Base-by-base conservation (phyloP, 371 early-diverging fungal species). In the Mucor irregularis region DNA sequence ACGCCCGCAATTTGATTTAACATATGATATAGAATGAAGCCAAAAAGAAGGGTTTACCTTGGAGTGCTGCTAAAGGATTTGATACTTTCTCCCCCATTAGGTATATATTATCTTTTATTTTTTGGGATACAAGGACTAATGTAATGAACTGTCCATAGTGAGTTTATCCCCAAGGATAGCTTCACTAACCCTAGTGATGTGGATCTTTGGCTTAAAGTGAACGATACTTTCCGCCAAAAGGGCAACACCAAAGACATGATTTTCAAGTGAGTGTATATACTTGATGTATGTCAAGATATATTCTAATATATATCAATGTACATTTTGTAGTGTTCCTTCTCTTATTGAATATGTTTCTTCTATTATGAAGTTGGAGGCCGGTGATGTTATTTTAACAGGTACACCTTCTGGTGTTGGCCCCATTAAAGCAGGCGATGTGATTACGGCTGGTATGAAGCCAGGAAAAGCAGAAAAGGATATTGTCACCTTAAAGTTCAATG, bases 61-160 rank as follows among this genome's bases (percentile, higher is more conserved):
- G 97, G 97, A 85, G 89, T n/a, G 81, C 89, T 3, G 86, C 95
- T 28, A 98, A 98, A 71, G 98, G 98, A 0, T 95, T 86, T 61
- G 98, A 98, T 61, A 93, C 95, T 0, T 98, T 97, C 64, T 90
- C 94, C 14, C 96, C 98, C 14, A 79, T 96, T 42, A 88, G 87
- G 84, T 85, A 63, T 48, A 24, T 26, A 42, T 16, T n/a, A 28
- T 26, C 39, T 29, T 31, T 10, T 31, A 39, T 44, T 34, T 33
- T 29, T 22, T n/a, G n/a, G n/a, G n/a, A n/a, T n/a, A n/a, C n/a
- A n/a, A n/a, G n/a, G n/a, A n/a, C n/a, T n/a, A n/a, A n/a, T n/a
- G n/a, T n/a, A n/a, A n/a, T n/a, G n/a, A n/a, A n/a, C n/a, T n/a
- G n/a, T n/a, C 38, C 11, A 25, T 43, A 85, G 93, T 34, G 83